Evolutionary conservation across 768 basidiomycete species (phyloP).

Genomic region (Naganishia randhawae): DNA sequence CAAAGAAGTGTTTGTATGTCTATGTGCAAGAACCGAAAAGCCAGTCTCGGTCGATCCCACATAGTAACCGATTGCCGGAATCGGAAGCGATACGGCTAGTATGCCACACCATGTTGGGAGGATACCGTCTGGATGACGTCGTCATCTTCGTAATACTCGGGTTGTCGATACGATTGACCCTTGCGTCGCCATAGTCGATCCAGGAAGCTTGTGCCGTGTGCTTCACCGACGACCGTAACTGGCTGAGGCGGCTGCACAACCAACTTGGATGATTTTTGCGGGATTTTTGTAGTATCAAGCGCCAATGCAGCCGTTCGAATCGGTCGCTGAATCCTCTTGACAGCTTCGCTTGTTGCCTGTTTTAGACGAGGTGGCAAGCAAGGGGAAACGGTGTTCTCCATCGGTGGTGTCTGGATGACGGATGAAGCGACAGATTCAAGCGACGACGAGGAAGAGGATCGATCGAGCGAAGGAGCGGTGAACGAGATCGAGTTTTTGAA

Average conservation of each 20-base stretch:
- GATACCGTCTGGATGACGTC: conserved; percentile 5
- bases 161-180: conserved; percentile 12
- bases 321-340: conserved; percentile 15
- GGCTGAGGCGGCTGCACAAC: conserved; percentile 11
- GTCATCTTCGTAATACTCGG: conserved; percentile 14
- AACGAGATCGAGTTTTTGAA: conserved; percentile 36
- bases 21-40: neutral
- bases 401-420: conserved; percentile 25
- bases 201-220: conserved; percentile 4
- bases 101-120: conserved; percentile 12
- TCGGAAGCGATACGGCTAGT: conserved; percentile 4
- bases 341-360: conserved; percentile 13
- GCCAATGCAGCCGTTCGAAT: neutral
- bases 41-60: conserved; percentile 2
- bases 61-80: conserved; percentile 6
- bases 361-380: conserved; percentile 9
- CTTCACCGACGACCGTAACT: conserved; percentile 17
- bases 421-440: conserved; percentile 41
- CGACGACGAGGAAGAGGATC: conserved; percentile 47
- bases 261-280: neutral
- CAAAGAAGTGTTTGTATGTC: neutral
- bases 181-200: conserved; percentile 18
- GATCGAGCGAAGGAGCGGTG: conserved; percentile 47
- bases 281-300: conserved; percentile 2
- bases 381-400: neutral